Evolutionary conservation across 2,329 filamentous ascomycete species (phyloP).

Genomic region (Diaporthe citri): DNA sequence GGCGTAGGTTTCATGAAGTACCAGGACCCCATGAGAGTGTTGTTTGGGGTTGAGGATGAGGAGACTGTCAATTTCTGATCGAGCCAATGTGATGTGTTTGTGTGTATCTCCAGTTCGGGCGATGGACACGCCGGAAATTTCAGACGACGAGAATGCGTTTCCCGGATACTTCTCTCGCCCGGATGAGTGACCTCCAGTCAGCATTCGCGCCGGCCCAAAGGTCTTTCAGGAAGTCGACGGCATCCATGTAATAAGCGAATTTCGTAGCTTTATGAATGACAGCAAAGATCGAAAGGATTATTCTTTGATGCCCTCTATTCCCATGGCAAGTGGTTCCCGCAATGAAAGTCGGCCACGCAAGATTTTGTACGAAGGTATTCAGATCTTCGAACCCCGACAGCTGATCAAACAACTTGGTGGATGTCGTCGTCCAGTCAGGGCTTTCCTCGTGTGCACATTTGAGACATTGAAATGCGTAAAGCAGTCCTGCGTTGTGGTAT

Average conservation of each 20-base stretch:
- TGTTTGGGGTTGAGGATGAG: conserved; percentile 10
- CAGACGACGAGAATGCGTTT: conserved; percentile 7
- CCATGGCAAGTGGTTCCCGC: not conserved
- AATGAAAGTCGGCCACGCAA: conserved; percentile 13
- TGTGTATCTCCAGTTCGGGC: not conserved
- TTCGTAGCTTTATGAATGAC: not conserved
- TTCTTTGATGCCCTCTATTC: not conserved
- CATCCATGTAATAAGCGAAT: not conserved
- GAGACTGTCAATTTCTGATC: conserved; percentile 8
- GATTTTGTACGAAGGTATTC: not conserved
- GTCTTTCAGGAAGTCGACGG: not conserved
- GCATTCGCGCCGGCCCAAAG: not conserved
- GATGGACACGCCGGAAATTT: rapidly evolving
- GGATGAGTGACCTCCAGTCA: not conserved
- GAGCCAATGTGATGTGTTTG: not conserved
- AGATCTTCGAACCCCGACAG: not conserved
- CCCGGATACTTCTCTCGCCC: not conserved
- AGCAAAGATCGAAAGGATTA: not conserved
- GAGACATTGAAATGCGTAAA: not conserved
- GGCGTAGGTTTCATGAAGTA: conserved; percentile 17
- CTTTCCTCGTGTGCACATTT: not conserved
- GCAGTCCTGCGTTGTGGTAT: conserved; percentile 4
- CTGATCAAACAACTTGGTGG: not conserved
- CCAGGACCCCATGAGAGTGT: conserved; percentile 19
- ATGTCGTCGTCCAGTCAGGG: not conserved